Base-by-base conservation (phyloP, 1,284 basidiomycete species). In the Cryptococcus maquisensis region DNA sequence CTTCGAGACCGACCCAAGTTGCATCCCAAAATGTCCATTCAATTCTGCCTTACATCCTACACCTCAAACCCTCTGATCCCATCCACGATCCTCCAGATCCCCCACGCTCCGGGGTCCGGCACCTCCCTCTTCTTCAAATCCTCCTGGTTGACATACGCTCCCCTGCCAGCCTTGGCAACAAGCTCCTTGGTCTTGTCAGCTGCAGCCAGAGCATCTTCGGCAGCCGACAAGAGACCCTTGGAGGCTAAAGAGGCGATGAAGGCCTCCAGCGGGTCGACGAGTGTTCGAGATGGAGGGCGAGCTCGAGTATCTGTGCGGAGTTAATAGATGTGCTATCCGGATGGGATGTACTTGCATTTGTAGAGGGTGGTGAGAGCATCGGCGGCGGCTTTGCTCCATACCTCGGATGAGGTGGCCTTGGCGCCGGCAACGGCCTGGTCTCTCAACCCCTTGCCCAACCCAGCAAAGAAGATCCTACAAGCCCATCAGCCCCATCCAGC, bases 31-130 rank as follows among this genome's bases (percentile, higher is more conserved):
- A 32, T 32, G 28, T 5, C 28, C 28, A 32, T 32, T 32, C 28
- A 32, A 6, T 32, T 10, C 28, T 10, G 28, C 10, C 6, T 10
- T 10, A 32, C 28, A 10, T 44, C 12, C 46, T 54, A 53, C 23
- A 54, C 66, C 49, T 64, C 59, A 48, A 63, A 68, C 2, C 68
- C 68, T 46, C 68, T 54, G 28, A 70, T 51, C 49, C 65, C 68
- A 55, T 70, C 68, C 26, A 68, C 63, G 28, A 70, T 61, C 36
- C 68, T 57, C 68, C 68, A 70, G 46, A 95, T 83, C 36, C 90
- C 91, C 85, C 87, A 90, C 28, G 92, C 92, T 28, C 92, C 92
- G 0, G 92, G 90, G 75, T 96, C 93, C 1, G 90, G 81, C 13
- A 93, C 81, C 46, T 80, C 79, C 68, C 87, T 81, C 62, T 83